phyloP scores from a whole-genome alignment of 2,329 filamentous ascomycete genomes.

The Fusarium agapanthi region DNA sequence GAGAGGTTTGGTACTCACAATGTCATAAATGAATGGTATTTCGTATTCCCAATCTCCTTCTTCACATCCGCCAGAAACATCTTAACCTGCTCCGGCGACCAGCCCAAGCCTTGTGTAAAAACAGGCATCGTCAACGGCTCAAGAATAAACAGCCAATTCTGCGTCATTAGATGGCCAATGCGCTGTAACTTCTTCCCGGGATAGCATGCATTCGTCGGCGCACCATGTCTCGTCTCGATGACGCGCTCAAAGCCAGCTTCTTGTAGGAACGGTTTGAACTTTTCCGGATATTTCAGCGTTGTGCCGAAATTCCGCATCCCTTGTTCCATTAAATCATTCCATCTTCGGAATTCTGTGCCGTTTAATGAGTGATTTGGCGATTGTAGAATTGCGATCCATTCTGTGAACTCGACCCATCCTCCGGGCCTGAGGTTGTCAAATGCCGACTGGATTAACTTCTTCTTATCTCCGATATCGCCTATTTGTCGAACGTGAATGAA shows the following conservation, averaged over 20 bases:
- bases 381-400: constrained; percentile 37
- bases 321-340: constrained; percentile 35
- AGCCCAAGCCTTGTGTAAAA: constrained; percentile 33
- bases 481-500: constrained; percentile 33
- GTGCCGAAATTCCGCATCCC: constrained; percentile 28
- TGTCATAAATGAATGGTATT: constrained; percentile 40
- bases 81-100: constrained; percentile 29
- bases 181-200: constrained; percentile 36
- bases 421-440: constrained; percentile 35
- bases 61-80: constrained; percentile 29
- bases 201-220: constrained; percentile 38
- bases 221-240: constrained; percentile 36
- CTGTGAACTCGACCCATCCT: constrained; percentile 38
- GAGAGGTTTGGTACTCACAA: constrained; percentile 21
- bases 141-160: constrained; percentile 36
- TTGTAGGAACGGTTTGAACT: constrained; percentile 23
- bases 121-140: constrained; percentile 36
- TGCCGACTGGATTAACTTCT: constrained; percentile 18
- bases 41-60: constrained; percentile 31
- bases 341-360: constrained; percentile 30
- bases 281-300: constrained; percentile 25
- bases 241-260: constrained; percentile 31
- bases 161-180: constrained; percentile 36
- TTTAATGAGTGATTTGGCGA: constrained; percentile 36
- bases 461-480: constrained; percentile 29